A percentile compares a stretch with the other conserved stretches of the same genome.
These are phyloP conservation scores for Neostapfia colusana DNA, from an alignment of 176 grass and related monocot species.

Conservation along the genomic window DNA sequence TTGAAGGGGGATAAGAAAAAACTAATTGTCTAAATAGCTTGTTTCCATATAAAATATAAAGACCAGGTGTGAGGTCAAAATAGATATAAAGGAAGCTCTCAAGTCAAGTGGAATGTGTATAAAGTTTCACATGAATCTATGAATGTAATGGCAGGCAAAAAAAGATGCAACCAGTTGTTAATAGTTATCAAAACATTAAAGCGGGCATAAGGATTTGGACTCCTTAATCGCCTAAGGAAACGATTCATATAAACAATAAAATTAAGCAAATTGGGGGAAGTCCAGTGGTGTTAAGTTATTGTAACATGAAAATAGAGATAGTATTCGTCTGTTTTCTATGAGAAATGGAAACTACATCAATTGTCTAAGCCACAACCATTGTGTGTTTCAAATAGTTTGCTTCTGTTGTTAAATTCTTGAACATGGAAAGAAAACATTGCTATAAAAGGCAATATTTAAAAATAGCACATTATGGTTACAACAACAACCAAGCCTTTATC, in stretches of 20 bases:
- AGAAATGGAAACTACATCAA: not conserved
- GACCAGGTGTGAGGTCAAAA: not conserved
- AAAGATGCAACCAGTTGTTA: not conserved
- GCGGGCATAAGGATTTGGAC: not conserved
- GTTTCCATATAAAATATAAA: not conserved
- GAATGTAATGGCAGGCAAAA: not conserved
- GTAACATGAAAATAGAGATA: not conserved
- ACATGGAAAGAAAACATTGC: slow-evolving; percentile 9
- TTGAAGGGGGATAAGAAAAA: not conserved
- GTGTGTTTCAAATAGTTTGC: not conserved
- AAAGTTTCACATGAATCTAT: not conserved
- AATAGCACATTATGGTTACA: not conserved
- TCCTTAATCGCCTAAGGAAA: not conserved
- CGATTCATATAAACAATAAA: not conserved
- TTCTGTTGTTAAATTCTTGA: not conserved
- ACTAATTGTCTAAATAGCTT: not conserved
- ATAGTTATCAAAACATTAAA: slow-evolving; percentile 17
- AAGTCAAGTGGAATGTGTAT: not conserved
- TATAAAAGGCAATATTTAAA: not conserved
- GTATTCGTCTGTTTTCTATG: not conserved
- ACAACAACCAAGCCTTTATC: too few species aligned
- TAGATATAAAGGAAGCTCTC: slow-evolving; percentile 16
- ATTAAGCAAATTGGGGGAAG: not conserved
- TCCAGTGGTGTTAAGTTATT: not conserved
- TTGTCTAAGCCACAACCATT: not conserved